A percentile compares a stretch with the other conserved stretches of the same genome.
phyloP scores from a whole-genome alignment of 2,329 filamentous ascomycete species.

The Tolypocladium album region DNA sequence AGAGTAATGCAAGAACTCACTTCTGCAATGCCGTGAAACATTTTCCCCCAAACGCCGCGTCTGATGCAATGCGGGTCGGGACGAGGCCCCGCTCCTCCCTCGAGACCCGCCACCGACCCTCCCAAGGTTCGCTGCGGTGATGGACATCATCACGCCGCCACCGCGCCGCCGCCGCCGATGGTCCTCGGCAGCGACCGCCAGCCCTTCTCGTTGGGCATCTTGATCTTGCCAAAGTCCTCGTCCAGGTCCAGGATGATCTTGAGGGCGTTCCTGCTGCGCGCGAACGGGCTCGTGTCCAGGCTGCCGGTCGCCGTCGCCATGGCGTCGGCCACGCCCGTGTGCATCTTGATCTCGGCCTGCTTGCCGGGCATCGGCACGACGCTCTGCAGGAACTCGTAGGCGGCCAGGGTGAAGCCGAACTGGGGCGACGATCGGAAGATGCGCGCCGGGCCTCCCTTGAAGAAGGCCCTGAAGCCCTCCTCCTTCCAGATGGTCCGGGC shows the following conservation, averaged over 20 bases:
- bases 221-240: slow-evolving; percentile 76
- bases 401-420: slow-evolving; percentile 94
- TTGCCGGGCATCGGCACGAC: slow-evolving; percentile 62
- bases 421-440: slow-evolving; percentile 92
- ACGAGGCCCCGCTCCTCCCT: background rate
- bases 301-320: slow-evolving; percentile 19
- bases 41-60: slow-evolving; percentile 7
- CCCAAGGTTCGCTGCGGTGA: background rate
- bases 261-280: slow-evolving; percentile 72
- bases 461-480: slow-evolving; percentile 93
- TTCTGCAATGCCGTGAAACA: slow-evolving; percentile 1
- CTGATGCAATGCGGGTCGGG: slow-evolving; percentile 6
- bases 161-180: slow-evolving; percentile 28
- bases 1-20: background rate
- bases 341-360: slow-evolving; percentile 37
- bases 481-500: slow-evolving; percentile 76
- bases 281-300: slow-evolving; percentile 36
- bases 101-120: background rate
- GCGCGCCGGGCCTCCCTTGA: slow-evolving; percentile 94
- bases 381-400: slow-evolving; percentile 84
- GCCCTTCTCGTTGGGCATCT: slow-evolving; percentile 41
- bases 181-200: slow-evolving; percentile 43
- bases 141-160: slow-evolving; percentile 1
- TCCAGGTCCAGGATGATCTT: slow-evolving; percentile 95
- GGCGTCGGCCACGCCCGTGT: slow-evolving; percentile 52